Percentiles rank a stretch among this genome's conserved stretches.
Conservation (phyloP, 768 basidiomycete genomes). For the Mrakia frigida region DNA sequence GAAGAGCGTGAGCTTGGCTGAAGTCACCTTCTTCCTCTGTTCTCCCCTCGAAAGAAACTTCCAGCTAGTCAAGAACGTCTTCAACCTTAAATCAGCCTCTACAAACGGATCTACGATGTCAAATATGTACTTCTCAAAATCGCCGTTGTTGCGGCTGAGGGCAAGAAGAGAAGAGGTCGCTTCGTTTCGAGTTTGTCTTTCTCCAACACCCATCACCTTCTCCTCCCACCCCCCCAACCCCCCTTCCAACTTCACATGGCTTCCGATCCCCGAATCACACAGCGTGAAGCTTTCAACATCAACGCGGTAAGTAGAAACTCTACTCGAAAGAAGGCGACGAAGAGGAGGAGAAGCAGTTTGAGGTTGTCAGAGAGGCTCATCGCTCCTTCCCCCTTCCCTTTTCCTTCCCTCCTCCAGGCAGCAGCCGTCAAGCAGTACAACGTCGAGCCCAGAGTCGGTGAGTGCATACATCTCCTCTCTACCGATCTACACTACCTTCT, state of each 20-base stretch:
- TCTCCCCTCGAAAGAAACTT: too few species aligned
- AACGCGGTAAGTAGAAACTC: constrained; percentile 38
- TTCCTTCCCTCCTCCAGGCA: constrained; percentile 48
- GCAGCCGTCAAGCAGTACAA: constrained; percentile 83
- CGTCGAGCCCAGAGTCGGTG: constrained; percentile 83
- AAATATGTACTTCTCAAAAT: too few species aligned
- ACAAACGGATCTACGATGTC: too few species aligned
- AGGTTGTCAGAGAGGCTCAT: neutral
- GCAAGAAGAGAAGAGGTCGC: too few species aligned
- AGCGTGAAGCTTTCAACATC: constrained; percentile 41
- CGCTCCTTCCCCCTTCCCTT: constrained; percentile 44
- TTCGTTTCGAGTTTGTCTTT: too few species aligned
- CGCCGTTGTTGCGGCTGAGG: too few species aligned
- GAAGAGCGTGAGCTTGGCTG: too few species aligned
- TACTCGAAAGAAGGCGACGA: too few species aligned
- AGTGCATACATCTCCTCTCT: constrained; percentile 35
- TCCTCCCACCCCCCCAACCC: neutral
- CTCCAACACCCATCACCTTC: neutral
- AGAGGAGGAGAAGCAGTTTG: neutral
- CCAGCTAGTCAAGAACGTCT: too few species aligned
- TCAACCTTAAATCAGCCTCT: too few species aligned
- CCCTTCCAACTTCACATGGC: constrained; percentile 1
- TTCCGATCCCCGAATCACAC: constrained; percentile 32
- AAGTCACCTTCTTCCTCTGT: too few species aligned
- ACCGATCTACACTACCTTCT: neutral